Conservation (phyloP, 2,329 filamentous ascomycete genomes). For the Fusarium sp. region DNA sequence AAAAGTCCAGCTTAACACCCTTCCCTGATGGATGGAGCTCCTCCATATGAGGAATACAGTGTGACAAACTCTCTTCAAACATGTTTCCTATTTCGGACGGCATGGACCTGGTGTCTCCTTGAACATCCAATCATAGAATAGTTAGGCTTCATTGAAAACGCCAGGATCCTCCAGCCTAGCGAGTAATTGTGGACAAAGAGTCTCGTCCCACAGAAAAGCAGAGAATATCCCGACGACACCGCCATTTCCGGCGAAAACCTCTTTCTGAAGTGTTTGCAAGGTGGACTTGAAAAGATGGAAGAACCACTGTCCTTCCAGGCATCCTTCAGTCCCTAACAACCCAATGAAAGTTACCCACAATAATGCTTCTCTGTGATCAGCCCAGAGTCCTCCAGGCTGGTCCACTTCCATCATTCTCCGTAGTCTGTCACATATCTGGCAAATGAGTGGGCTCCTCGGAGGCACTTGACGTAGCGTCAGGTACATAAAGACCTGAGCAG, state of each 20-base stretch:
- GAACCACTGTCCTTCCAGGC: not conserved
- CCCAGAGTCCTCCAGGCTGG: not conserved
- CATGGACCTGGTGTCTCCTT: not conserved
- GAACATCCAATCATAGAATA: not conserved
- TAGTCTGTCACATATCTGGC: not conserved
- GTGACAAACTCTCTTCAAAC: not conserved
- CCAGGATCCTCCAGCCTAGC: not conserved
- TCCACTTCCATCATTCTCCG: not conserved
- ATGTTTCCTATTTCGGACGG: not conserved
- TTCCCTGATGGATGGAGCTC: rapidly evolving
- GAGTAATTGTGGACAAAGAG: not conserved
- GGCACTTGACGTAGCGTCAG: not conserved
- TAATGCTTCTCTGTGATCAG: not conserved
- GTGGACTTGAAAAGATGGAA: not conserved
- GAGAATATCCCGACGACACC: not conserved
- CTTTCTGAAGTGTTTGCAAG: not conserved
- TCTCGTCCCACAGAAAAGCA: not conserved
- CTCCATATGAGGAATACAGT: not conserved
- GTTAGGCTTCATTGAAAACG: not conserved
- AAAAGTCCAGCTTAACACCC: not conserved
- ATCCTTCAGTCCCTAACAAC: not conserved
- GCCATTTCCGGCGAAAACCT: not conserved
- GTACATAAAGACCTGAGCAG: not conserved
- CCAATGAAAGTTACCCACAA: not conserved
- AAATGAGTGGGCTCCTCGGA: not conserved